Percentiles rank a stretch among this genome's conserved stretches.
These are phyloP conservation scores for Trichoderma sp. DNA, from an alignment of 2,329 filamentous ascomycete species.

Conservation along the genomic window DNA sequence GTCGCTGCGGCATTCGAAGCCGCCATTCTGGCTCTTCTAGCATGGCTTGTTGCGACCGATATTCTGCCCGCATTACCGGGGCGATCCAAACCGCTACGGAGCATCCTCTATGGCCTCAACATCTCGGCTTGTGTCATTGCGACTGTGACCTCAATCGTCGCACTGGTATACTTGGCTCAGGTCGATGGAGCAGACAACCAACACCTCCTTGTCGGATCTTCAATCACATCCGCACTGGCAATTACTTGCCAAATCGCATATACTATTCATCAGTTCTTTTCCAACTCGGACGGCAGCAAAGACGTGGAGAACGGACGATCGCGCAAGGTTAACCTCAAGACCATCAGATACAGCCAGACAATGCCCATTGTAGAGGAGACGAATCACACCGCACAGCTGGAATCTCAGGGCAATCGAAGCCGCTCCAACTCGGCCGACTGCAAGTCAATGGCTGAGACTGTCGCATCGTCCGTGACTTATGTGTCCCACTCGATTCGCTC, in stretches of 20 bases:
- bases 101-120: slow-evolving; percentile 33
- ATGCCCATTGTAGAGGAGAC: slow-evolving; percentile 38
- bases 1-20: slow-evolving; percentile 36
- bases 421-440: slow-evolving; percentile 47
- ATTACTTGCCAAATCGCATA: slow-evolving; percentile 53
- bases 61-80: slow-evolving; percentile 29
- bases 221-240: slow-evolving; percentile 48
- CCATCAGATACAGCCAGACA: slow-evolving; percentile 55
- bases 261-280: slow-evolving; percentile 47
- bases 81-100: slow-evolving; percentile 32
- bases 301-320: slow-evolving; percentile 30
- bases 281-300: slow-evolving; percentile 39
- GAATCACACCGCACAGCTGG: background rate
- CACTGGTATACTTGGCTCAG: slow-evolving; percentile 44
- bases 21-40: slow-evolving; percentile 32
- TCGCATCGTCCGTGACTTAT: slow-evolving; percentile 40
- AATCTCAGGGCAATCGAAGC: slow-evolving; percentile 32
- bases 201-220: slow-evolving; percentile 46
- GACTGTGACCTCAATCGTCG: slow-evolving; percentile 47
- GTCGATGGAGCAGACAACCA: slow-evolving; percentile 22
- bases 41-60: slow-evolving; percentile 41
- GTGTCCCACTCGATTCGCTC: slow-evolving; percentile 54
- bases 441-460: slow-evolving; percentile 32
- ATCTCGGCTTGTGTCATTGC: slow-evolving; percentile 48
- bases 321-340: slow-evolving; percentile 46